Base-by-base conservation (phyloP, 768 basidiomycete species). In the Suillus lakei region DNA sequence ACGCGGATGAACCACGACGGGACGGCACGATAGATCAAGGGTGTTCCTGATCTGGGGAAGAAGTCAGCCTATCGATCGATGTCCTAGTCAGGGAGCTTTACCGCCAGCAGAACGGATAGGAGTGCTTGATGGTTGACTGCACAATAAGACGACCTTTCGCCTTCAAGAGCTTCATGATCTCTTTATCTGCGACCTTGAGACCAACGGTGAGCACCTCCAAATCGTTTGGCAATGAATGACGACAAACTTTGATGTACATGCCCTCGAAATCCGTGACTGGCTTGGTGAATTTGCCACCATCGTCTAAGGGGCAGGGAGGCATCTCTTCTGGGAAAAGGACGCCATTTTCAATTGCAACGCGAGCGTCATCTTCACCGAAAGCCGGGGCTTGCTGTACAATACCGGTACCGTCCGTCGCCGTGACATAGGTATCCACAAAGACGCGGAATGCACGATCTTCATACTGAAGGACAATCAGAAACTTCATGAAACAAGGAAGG, bases 301-400 rank as follows among this genome's bases (percentile, higher is more conserved):
- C 97, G 70, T 99, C 94, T 63, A 99, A 85, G 46, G 98, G 98
- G 75, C 96, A 98, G 0, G 98, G 98, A 0, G 98, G 96, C 86
- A 96, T 89, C 76, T 98, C 96, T 53, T 97, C 96, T 1, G 86
- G 82, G 30, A 83, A 83, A n/a, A 99, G 76, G 61, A 98, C 86
- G 23, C 91, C 93, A 71, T 97, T 86, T 4, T 88, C 88, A 66
- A 97, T 84, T 32, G 93, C 91, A 71, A 99, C 87, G 61, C 98
- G 92, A 77, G 98, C 94, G 85, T 99, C 98, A 72, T 99, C 98
- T 76, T 99, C 97, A 82, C 98, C 98, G 73, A 98, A 99, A 0
- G 92, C 96, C 3, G 98, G 98, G 2, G 98, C 95, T 80, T 99
- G 98, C 76, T 99, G 98, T 36, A 99, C 98, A 72, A 99, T 96